Base-by-base conservation (phyloP, 1,139 yeast species). In the Sugiyamaella castrensis region DNA sequence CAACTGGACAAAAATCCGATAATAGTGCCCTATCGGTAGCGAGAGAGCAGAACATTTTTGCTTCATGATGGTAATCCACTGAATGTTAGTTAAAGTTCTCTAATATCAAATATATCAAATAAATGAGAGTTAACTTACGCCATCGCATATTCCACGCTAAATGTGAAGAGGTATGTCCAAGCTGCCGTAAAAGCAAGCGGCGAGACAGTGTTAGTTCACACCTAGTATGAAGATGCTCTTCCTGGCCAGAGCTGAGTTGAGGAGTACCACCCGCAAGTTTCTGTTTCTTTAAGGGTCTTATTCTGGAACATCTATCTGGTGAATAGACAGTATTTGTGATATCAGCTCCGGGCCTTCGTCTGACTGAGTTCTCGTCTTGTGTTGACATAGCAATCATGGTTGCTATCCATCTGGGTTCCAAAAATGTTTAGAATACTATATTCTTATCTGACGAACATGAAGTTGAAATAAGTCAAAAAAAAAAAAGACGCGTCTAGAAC, bases 21-120 rank as follows among this genome's bases (percentile, higher is more conserved):
- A 48, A 33, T 2, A 19, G 8, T 6, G 40, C 36, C 9, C 48
- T 28, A 12, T 45, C 46, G 7, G 19, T 19, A 8, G 32, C 31
- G 2, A 48, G 30, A 1, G 51, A 48, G 26, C 48, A 48, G 32
- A 40, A 48, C 11, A 13, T 7, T 12, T 38, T 40, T 4, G 46
- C 51, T 31, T 48, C 51, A 28, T 38, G 30, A n/a, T 8, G 12
- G 19, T 37, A 47, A 28, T 47, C 50, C 24, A 38, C 45, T 41
- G 29, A 6, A 31, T 4, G 15, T n/a, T 19, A 9, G 37, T 31
- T 40, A 40, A 35, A 33, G 9, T 36, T 19, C 2, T 2, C 4
- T 38, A n/a, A 2, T 12, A 26, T n/a, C 10, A n/a, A 31, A 38
- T 12, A 37, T 31, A 19, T 37, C 19, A 29, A 27, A 37, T 37